Evolutionary conservation across 352 stramenopile genomes (phyloP), one percentile per base, ranked within the genome.

Genomic region (Globisporangium heterothallicum): DNA sequence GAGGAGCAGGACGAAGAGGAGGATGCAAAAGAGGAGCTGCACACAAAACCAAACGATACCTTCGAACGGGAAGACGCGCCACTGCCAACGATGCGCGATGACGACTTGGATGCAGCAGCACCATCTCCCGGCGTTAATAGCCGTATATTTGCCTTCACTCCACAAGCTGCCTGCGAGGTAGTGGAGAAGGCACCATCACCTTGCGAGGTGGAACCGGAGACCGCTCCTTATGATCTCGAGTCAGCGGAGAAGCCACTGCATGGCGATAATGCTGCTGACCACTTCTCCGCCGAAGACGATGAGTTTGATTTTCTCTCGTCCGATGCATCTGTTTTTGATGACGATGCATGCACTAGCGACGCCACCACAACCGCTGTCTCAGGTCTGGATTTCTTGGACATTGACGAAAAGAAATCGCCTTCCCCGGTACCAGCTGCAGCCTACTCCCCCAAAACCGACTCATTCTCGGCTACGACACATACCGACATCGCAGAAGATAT

Each of bases 401-500:
- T 13, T 9, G 22, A 38, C 13, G 46, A 34, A 12, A 30, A 18
- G 6, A 14, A 42, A 3, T 25, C 44, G 0, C 44, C 16, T 18
- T 40, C 42, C 9, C 30, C 30, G 13, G 24, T 42, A 10, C 30
- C 24, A 43, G 51, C 26, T 32, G 4, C 41, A 16, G 30, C 50
- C 3, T 57, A 57, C 25, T 57, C 50, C 16, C 29, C 41, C 19
- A 57, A 30, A 14, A 4, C 18, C 5, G 19, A n/a, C 16, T 16
- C 51, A 13, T 47, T 63, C 29, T 27, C 45, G 10, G 30, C 51
- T 5, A 60, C 59, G 9, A 76, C 62, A n/a, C n/a, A n/a, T n/a
- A n/a, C n/a, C n/a, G 72, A 84, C 32, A 74, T 84, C 22, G 80
- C 74, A 0, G 59, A 78, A 48, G 68, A 84, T 40, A 75, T 75